Evolutionary conservation across 2,329 filamentous ascomycete genomes (phyloP), one percentile per base, ranked within the genome.

Genomic region (Fonsecaea nubica): DNA sequence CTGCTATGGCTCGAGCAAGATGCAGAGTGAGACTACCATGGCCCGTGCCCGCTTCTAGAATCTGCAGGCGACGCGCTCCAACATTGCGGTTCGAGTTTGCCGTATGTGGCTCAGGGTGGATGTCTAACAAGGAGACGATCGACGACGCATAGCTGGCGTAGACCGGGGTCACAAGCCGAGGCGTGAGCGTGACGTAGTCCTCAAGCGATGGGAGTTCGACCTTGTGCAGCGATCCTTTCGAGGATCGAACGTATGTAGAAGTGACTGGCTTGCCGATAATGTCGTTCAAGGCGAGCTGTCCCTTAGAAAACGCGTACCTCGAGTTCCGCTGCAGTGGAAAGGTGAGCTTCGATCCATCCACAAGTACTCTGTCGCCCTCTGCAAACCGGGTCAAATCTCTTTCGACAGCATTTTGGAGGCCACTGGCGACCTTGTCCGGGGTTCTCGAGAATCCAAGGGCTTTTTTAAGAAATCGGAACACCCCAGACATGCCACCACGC

Each of bases 1-100:
- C 91, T 75, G 93, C 90, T 54, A 95, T 86, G 2, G 91, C 90
- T 60, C 90, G 86, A 35, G 91, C 88, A 25, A 95, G 82, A 74
- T 93, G 87, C 4, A 95, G 78, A 0, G 91, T 94, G 65, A 95
- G 78, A 38, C 89, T 89, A 65, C 92, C 92, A 82, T 93, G 91
- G n/a, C 92, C 92, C 3, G 92, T 95, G 15, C 92, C 92, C 55
- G 91, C 91, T 78, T 95, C 92, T 60, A 95, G 88, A 53, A 95
- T 91, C 75, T 94, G 90, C 12, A 93, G 77, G 0, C 84, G 85
- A 8, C 81, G 77, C 10, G 10, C 12, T 42, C 72, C 69, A 2
- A 35, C 13, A 25, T 33, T 42, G 21, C 30, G 53, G 15, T 61
- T 21, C 7, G 54, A 30, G 15, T 72, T 58, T 21, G 72, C 42